Base-by-base conservation (phyloP, 352 stramenopile species). In the Sclerospora graminicola region DNA sequence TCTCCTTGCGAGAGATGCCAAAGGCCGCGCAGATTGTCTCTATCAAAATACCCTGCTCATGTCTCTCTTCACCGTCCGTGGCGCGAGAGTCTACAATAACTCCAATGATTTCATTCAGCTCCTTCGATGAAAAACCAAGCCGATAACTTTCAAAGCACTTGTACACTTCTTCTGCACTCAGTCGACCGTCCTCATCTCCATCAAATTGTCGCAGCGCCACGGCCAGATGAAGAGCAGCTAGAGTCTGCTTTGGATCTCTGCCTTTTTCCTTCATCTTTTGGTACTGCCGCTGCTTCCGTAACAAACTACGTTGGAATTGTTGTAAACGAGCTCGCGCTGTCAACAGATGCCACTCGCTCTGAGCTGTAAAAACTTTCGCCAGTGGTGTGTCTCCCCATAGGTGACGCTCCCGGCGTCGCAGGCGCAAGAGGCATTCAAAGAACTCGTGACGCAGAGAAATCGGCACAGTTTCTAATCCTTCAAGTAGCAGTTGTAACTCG, bases 351-450 rank as follows among this genome's bases (percentile, higher is more conserved):
- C 97, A 98, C 65, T 99, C 95, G 62, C 98, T 95, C 21, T 95
- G 78, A 21, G 85, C 89, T 16, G 91, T 97, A 33, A 99, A 99
- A 1, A 98, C 82, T 57, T 98, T 98, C 4, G 95, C 95, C 10
- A 99, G 66, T 6, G 95, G 88, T 14, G 94, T 97, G 41, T 96
- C 93, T 28, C 91, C 89, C 56, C 89, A 97, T 51, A 97, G 57
- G 32, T 95, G 90, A 26, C 96, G 94, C 57, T 98, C 96, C 21
- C 96, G 83, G 13, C 95, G 81, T 11, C 95, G 84, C 78, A 99
- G 45, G 33, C 95, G 66, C 66, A 94, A 48, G 5, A 67, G 74
- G 37, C 73, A 75, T 48, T 82, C 63, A 41, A 94, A 95, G 47
- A 95, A 94, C 28, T 89, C 74, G 45, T 91, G 75, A 4, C 83